Evolutionary conservation across 1,139 yeast species (phyloP).

Genomic region (Protomyces inundatus): DNA sequence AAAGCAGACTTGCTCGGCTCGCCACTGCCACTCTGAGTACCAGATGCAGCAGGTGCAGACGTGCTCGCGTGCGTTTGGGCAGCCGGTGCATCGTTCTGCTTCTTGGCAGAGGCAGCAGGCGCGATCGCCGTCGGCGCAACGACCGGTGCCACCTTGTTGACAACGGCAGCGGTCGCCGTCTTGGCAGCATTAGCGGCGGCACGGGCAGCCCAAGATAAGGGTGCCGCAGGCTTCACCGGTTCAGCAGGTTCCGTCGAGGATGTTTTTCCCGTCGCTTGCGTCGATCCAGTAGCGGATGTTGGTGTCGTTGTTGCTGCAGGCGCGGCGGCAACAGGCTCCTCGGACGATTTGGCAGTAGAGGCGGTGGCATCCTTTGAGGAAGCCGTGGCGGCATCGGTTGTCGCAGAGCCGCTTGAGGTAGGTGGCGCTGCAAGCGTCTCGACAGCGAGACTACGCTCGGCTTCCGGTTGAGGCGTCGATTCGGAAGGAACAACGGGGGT

Average conservation of each 20-base stretch:
- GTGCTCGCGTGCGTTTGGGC: neutral
- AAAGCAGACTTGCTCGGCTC: constrained; percentile 37
- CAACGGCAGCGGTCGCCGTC: constrained; percentile 13
- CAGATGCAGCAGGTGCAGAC: constrained; percentile 8
- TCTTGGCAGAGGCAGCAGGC: constrained; percentile 12
- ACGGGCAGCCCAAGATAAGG: constrained; percentile 25
- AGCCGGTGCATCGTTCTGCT: constrained; percentile 1
- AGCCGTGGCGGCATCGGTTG: neutral
- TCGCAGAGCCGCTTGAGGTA: neutral
- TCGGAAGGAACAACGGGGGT: constrained; percentile 5
- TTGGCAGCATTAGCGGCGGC: constrained; percentile 26
- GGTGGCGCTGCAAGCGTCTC: constrained; percentile 19
- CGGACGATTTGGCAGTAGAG: neutral
- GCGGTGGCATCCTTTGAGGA: neutral
- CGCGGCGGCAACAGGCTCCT: neutral
- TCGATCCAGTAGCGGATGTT: no score
- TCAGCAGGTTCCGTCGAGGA: neutral
- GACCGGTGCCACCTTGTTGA: constrained; percentile 25
- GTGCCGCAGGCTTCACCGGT: constrained; percentile 20
- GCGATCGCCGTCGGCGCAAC: constrained; percentile 21
- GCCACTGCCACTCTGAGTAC: constrained; percentile 23
- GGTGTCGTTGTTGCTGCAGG: neutral
- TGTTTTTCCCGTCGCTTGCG: neutral
- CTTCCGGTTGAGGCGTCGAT: neutral
- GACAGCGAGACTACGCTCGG: constrained; percentile 9